A percentile compares a stretch with the other conserved stretches of the same genome.
These are phyloP conservation scores for Talaromyces pinophilus DNA, from an alignment of 2,329 filamentous ascomycete species.

Conservation along the genomic window DNA sequence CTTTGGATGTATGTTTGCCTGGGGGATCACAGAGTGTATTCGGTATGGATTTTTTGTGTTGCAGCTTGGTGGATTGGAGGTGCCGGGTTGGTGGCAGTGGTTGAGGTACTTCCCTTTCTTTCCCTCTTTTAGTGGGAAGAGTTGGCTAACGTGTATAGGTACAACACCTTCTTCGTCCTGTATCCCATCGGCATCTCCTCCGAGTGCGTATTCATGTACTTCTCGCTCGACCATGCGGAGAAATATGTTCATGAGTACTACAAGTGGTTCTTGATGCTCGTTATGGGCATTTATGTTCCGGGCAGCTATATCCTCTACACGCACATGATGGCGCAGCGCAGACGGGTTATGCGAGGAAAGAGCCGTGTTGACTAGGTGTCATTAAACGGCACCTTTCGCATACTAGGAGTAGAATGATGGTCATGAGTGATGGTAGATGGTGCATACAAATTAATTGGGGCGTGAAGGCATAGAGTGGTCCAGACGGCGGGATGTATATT, in stretches of 20 bases:
- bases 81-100: conserved; percentile 71
- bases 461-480: not conserved
- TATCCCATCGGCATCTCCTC: conserved; percentile 90
- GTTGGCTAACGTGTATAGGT: conserved; percentile 38
- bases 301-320: conserved; percentile 83
- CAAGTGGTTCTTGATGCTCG: conserved; percentile 62
- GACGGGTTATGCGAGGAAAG: conserved; percentile 71
- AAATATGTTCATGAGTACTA: conserved; percentile 50
- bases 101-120: conserved; percentile 56
- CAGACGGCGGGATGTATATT: not conserved
- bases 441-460: not conserved
- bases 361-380: conserved; percentile 45
- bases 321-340: conserved; percentile 90
- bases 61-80: conserved; percentile 55
- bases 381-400: no score
- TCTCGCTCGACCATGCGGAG: conserved; percentile 63
- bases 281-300: conserved; percentile 79
- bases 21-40: conserved; percentile 88
- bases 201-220: conserved; percentile 79
- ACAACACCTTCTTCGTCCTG: conserved; percentile 89
- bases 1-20: conserved; percentile 67
- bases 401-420: no score
- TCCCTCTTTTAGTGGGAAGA: not conserved
- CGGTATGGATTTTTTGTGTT: conserved; percentile 90
- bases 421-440: conserved; percentile 1